These are phyloP conservation scores for Comarum palustre DNA, from an alignment of 306 rosid species.

Conservation along the genomic window DNA sequence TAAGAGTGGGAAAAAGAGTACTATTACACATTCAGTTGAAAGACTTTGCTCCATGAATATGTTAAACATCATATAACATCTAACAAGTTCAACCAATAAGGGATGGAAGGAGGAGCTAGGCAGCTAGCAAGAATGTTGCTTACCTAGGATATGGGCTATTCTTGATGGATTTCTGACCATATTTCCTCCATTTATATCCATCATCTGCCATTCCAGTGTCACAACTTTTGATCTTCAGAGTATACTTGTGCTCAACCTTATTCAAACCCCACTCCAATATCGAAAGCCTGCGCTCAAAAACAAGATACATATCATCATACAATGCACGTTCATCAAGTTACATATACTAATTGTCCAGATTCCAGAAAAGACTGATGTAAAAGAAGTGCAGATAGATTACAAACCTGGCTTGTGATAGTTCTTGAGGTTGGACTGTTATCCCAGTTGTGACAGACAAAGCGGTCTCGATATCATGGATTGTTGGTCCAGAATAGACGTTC, in stretches of 20 bases:
- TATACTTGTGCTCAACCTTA: constrained; percentile 78
- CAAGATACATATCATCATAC: background rate
- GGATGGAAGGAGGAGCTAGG: background rate
- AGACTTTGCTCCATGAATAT: background rate
- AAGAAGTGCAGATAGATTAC: background rate
- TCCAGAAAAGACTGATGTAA: background rate
- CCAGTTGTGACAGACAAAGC: constrained; percentile 51
- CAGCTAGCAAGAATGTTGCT: background rate
- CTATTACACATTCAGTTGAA: background rate
- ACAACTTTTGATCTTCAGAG: constrained; percentile 74
- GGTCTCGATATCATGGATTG: constrained; percentile 64
- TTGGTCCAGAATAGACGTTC: constrained; percentile 65
- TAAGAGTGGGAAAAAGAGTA: background rate
- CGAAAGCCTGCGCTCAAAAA: constrained; percentile 44
- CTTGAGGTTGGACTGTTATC: constrained; percentile 35
- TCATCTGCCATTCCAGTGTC: constrained; percentile 82
- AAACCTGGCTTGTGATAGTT: constrained; percentile 51
- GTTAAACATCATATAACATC: background rate
- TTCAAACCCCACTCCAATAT: constrained; percentile 54
- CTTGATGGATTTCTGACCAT: constrained; percentile 87
- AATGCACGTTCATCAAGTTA: background rate
- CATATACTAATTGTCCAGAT: background rate
- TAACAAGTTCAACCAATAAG: background rate
- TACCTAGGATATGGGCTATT: constrained; percentile 94
- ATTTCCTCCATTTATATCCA: constrained; percentile 92